phyloP scores from a whole-genome alignment of 2,329 filamentous ascomycete species.

The Herpotrichia juniperi region DNA sequence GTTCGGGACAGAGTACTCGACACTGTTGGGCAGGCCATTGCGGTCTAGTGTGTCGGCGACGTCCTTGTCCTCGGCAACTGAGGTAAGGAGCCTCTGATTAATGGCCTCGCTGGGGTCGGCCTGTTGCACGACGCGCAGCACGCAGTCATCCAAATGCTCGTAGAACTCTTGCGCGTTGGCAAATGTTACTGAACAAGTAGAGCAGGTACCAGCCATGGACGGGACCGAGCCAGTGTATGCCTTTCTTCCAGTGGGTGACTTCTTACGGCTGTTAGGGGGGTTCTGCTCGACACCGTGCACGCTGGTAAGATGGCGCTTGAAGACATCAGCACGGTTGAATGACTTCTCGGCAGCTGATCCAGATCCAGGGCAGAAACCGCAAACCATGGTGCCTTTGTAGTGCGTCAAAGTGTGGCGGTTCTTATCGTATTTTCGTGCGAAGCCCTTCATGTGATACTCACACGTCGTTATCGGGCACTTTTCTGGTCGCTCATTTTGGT shows the following conservation, averaged over 20 bases:
- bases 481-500: constrained; percentile 87
- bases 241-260: constrained; percentile 64
- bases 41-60: constrained; percentile 48
- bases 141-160: constrained; percentile 83
- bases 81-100: constrained; percentile 49
- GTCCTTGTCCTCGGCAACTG: constrained; percentile 47
- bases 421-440: constrained; percentile 95
- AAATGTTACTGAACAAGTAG: constrained; percentile 86
- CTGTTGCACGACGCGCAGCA: constrained; percentile 64
- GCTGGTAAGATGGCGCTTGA: constrained; percentile 90
- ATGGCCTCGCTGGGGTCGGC: constrained; percentile 50
- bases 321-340: constrained; percentile 94
- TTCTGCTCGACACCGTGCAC: constrained; percentile 94
- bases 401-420: constrained; percentile 93
- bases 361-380: constrained; percentile 89
- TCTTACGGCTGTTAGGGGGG: constrained; percentile 88
- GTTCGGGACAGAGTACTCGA: constrained; percentile 50
- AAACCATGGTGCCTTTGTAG: constrained; percentile 98
- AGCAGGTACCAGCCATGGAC: constrained; percentile 80
- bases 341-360: constrained; percentile 91
- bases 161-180: constrained; percentile 93
- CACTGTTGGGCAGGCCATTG: constrained; percentile 50
- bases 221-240: constrained; percentile 74
- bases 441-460: constrained; percentile 91
- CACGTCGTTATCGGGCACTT: constrained; percentile 93